Evolutionary conservation across 768 basidiomycete genomes (phyloP).

Genomic region (Astraeus odoratus): DNA sequence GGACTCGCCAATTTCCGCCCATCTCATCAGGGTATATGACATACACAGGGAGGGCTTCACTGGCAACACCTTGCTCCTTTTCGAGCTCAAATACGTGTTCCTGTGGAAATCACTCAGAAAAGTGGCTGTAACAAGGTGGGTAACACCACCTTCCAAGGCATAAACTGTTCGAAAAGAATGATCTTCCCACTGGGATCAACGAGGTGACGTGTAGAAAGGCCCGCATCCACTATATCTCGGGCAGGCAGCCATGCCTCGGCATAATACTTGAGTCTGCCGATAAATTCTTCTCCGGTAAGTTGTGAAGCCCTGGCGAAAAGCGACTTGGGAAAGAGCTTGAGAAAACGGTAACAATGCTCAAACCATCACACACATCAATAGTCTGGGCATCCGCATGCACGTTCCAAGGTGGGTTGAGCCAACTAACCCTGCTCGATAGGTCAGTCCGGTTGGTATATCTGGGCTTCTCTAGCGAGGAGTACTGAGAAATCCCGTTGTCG

Average conservation of each 20-base stretch:
- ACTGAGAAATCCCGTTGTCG: conserved; percentile 91
- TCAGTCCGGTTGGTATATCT: conserved; percentile 77
- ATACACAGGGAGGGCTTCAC: conserved; percentile 61
- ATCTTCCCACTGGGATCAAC: conserved; percentile 72
- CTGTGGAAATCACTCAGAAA: conserved; percentile 30
- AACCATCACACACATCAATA: conserved; percentile 56
- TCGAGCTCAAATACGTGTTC: conserved; percentile 93
- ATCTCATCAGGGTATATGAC: conserved; percentile 86
- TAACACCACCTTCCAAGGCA: conserved; percentile 76
- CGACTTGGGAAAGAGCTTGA: conserved; percentile 35
- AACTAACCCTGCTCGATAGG: conserved; percentile 74
- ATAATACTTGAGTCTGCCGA: conserved; percentile 73
- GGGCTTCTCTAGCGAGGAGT: conserved; percentile 55
- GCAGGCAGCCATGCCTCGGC: conserved; percentile 91
- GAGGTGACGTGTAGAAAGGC: conserved; percentile 45
- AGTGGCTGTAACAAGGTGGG: neutral
- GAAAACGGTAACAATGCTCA: conserved; percentile 3
- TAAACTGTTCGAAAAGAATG: conserved; percentile 70
- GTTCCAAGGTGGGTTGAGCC: conserved; percentile 92
- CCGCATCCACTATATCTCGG: conserved; percentile 64
- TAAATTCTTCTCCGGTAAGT: conserved; percentile 82
- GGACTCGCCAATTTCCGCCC: conserved; percentile 76
- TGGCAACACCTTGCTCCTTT: conserved; percentile 39
- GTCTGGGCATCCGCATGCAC: conserved; percentile 56
- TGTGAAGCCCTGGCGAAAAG: conserved; percentile 74